These are phyloP conservation scores for Termitomyces sp. DNA, from an alignment of 768 basidiomycete genomes.

Conservation along the genomic window DNA sequence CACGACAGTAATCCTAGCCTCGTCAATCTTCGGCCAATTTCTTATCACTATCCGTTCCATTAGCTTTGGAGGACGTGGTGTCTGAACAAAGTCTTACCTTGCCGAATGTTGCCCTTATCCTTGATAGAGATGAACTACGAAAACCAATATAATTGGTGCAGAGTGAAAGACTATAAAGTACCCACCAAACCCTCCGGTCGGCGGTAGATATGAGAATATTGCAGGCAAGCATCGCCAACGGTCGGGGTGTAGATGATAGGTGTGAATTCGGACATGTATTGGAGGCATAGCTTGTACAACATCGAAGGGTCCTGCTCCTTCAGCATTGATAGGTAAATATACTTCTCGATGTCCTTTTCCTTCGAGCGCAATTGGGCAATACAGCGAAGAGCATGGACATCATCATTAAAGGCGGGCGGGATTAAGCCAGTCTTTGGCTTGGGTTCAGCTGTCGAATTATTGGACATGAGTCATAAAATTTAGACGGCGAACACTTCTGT, in stretches of 20 bases:
- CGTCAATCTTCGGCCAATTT: constrained; percentile 69
- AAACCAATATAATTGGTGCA: constrained; percentile 10
- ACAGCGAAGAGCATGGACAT: constrained; percentile 55
- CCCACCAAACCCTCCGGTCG: constrained; percentile 70
- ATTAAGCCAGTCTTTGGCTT: constrained; percentile 51
- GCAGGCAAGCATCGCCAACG: constrained; percentile 86
- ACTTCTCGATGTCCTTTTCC: constrained; percentile 72
- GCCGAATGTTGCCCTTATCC: constrained; percentile 77
- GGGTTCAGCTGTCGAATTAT: constrained; percentile 31
- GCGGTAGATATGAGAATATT: constrained; percentile 77
- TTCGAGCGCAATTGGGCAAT: constrained; percentile 74
- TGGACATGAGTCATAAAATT: constrained; percentile 2
- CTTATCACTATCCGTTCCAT: constrained; percentile 42
- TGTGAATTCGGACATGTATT: constrained; percentile 65
- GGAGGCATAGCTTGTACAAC: constrained; percentile 76
- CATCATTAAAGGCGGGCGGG: constrained; percentile 54
- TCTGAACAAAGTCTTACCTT: constrained; percentile 25
- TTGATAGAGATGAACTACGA: constrained; percentile 71
- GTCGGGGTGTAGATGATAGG: constrained; percentile 92
- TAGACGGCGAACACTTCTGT: constrained; percentile 3
- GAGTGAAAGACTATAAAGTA: constrained; percentile 10
- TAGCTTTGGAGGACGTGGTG: neutral
- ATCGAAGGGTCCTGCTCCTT: constrained; percentile 68
- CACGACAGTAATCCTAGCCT: constrained; percentile 88
- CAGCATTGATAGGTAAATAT: constrained; percentile 78